A percentile compares a stretch with the other conserved stretches of the same genome.
phyloP scores from a whole-genome alignment of 2,329 filamentous ascomycete genomes.

The Alternaria ventricosa region DNA sequence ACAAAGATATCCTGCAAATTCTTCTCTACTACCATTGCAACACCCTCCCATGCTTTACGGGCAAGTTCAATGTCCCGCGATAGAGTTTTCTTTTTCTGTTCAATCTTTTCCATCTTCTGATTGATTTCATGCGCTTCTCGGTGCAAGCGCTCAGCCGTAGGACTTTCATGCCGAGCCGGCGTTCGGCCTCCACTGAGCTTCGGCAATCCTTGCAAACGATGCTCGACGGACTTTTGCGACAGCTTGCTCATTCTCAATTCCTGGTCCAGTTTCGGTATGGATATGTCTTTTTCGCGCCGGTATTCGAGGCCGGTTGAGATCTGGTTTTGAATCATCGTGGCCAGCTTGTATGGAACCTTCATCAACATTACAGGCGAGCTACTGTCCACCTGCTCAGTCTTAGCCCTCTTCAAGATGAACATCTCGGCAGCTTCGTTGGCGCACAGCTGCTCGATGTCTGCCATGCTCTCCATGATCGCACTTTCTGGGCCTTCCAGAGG shows the following conservation, averaged over 20 bases:
- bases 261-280: neutral
- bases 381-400: neutral
- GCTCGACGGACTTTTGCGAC: neutral
- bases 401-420: neutral
- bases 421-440: neutral
- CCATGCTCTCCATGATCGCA: neutral
- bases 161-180: neutral
- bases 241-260: neutral
- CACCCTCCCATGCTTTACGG: neutral
- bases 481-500: neutral
- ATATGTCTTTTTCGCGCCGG: neutral
- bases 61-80: neutral
- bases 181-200: neutral
- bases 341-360: neutral
- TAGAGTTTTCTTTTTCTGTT: neutral
- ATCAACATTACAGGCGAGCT: neutral
- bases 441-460: neutral
- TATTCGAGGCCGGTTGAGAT: neutral
- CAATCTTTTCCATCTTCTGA: neutral
- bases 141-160: neutral
- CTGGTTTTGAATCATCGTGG: neutral
- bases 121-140: neutral
- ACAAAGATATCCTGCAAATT: neutral
- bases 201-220: neutral
- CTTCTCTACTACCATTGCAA: neutral